phyloP scores from a whole-genome alignment of 2,329 filamentous ascomycete species.

The Aureobasidium sp. region DNA sequence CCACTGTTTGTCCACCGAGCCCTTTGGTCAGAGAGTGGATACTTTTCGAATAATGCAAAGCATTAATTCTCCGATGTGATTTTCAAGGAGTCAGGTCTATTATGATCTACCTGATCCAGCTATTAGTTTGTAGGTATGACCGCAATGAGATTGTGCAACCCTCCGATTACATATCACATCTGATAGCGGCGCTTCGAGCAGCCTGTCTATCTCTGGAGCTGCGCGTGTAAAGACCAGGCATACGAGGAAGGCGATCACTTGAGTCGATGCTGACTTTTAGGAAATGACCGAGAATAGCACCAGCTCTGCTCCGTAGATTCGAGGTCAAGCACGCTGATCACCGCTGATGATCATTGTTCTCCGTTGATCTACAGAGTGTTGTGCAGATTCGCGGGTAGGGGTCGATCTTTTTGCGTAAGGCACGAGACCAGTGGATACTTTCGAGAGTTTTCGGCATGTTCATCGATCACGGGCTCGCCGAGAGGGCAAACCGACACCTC shows the following conservation, averaged over 20 bases:
- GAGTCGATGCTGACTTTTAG: not conserved
- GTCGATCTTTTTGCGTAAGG: not conserved
- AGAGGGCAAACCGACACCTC: not conserved
- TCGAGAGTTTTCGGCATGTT: not conserved
- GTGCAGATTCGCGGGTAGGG: not conserved
- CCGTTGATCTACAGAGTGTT: not conserved
- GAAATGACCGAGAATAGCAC: not conserved
- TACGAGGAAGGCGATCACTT: not conserved
- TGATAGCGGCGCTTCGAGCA: not conserved
- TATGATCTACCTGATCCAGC: too few relatives aligned
- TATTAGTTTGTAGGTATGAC: too few relatives aligned
- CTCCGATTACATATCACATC: too few relatives aligned
- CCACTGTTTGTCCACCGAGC: not conserved
- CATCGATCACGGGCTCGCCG: not conserved
- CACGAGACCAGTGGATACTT: not conserved
- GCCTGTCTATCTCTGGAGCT: not conserved
- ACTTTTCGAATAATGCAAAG: slow-evolving; percentile 2
- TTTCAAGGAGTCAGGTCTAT: too few relatives aligned
- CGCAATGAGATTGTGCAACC: too few relatives aligned
- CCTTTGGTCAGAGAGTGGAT: not conserved
- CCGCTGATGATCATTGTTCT: not conserved
- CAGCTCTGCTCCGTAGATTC: not conserved
- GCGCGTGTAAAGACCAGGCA: too few relatives aligned
- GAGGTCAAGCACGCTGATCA: not conserved
- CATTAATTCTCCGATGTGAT: not conserved